A percentile compares a stretch with the other conserved stretches of the same genome.
Conservation (phyloP, 768 basidiomycete species). For the Clitopilus passeckerianus region DNA sequence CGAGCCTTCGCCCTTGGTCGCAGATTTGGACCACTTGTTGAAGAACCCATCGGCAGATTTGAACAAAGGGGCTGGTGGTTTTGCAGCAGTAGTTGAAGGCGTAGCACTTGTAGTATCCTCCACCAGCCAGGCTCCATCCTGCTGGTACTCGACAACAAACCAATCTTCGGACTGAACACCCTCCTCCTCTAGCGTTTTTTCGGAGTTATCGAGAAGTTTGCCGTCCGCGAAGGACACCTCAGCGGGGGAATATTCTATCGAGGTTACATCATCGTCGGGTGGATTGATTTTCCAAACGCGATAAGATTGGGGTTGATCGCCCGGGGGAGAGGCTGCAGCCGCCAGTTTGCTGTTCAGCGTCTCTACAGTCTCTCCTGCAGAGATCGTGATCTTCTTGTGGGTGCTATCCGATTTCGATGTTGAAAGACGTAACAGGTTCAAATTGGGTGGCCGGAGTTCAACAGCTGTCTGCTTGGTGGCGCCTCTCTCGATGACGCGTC, state of each 20-base stretch:
- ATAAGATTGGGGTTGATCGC: constrained; percentile 26
- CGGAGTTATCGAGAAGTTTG: constrained; percentile 39
- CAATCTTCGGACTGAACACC: constrained; percentile 57
- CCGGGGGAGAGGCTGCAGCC: constrained; percentile 22
- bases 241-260: constrained; percentile 25
- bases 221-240: constrained; percentile 23
- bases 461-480: constrained; percentile 43
- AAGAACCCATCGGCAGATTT: constrained; percentile 50
- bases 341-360: constrained; percentile 37
- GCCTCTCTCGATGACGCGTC: constrained; percentile 64
- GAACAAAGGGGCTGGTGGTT: constrained; percentile 46
- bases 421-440: constrained; percentile 51
- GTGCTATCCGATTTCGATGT: constrained; percentile 17
- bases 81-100: constrained; percentile 11
- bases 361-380: constrained; percentile 45
- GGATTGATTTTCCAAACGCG: constrained; percentile 63
- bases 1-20: neutral
- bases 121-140: constrained; percentile 53
- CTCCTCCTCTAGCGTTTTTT: constrained; percentile 53
- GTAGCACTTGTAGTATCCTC: constrained; percentile 20
- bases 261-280: constrained; percentile 28
- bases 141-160: constrained; percentile 75
- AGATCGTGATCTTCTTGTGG: constrained; percentile 38
- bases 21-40: constrained; percentile 17
- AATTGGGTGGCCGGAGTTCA: constrained; percentile 67